phyloP scores from a whole-genome alignment of 345 rosid species.

The Populus alba region DNA sequence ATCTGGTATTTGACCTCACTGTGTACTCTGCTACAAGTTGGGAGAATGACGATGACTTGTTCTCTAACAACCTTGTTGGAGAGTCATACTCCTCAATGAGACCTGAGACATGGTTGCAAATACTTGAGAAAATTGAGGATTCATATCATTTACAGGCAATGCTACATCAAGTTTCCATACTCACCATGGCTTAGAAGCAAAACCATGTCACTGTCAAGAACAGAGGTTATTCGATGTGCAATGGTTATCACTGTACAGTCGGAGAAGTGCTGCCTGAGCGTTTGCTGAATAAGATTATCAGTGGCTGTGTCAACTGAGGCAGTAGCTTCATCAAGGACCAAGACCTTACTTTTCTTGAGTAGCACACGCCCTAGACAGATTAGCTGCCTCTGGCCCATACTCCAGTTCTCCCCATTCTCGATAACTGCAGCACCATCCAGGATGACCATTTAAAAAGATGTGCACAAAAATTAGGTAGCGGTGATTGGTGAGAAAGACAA shows the following conservation, averaged over 20 bases:
- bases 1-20: constrained; percentile 52
- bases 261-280: constrained; percentile 58
- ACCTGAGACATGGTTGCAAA: constrained; percentile 38
- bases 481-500: background rate
- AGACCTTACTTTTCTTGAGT: constrained; percentile 68
- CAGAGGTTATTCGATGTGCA: constrained; percentile 83
- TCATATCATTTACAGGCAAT: background rate
- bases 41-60: constrained; percentile 69
- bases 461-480: too few species aligned
- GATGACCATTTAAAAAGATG: background rate
- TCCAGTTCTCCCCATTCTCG: constrained; percentile 94
- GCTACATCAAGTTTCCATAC: constrained; percentile 6
- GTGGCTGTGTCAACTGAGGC: constrained; percentile 89
- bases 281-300: constrained; percentile 76
- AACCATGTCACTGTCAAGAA: constrained; percentile 79
- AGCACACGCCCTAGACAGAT: constrained; percentile 82
- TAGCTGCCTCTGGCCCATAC: constrained; percentile 89
- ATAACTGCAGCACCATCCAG: constrained; percentile 37
- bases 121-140: background rate
- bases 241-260: constrained; percentile 72
- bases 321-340: constrained; percentile 89
- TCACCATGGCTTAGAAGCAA: constrained; percentile 66
- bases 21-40: constrained; percentile 76
- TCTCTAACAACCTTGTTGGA: constrained; percentile 52
- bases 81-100: constrained; percentile 64